phyloP scores from a whole-genome alignment of 768 basidiomycete species.

The Suillus variegatus region DNA sequence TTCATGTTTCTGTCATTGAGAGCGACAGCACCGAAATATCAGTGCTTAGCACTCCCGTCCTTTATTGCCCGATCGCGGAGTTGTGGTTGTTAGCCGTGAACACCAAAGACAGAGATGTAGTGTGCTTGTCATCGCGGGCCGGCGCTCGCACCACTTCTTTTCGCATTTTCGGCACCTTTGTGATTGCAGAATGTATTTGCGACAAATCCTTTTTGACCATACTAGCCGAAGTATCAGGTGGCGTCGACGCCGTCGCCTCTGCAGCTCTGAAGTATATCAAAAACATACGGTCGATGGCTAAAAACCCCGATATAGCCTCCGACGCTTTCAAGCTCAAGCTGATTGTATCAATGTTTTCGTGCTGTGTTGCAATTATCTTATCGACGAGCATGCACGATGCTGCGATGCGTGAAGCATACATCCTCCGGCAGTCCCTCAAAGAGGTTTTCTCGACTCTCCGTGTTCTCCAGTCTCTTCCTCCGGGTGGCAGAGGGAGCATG shows the following conservation, averaged over 20 bases:
- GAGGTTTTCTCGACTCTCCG: neutral
- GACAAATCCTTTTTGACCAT: neutral
- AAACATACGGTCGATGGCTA: neutral
- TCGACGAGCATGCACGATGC: neutral
- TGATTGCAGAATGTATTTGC: neutral
- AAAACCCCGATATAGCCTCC: neutral
- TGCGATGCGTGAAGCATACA: conserved; percentile 1
- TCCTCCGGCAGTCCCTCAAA: neutral
- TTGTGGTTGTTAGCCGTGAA: neutral
- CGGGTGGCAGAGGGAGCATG: neutral
- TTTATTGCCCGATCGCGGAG: neutral
- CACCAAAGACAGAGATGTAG: neutral
- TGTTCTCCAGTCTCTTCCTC: neutral
- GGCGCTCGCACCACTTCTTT: neutral
- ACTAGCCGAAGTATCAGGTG: neutral
- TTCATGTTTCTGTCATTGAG: no score
- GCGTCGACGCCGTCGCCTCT: neutral
- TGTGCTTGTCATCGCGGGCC: no score
- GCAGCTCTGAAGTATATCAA: neutral
- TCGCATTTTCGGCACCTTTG: neutral
- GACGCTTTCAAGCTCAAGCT: neutral
- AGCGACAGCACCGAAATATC: neutral
- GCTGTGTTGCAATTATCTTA: neutral
- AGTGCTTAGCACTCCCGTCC: neutral
- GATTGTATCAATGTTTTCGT: neutral